A percentile compares a stretch with the other conserved stretches of the same genome.
These are phyloP conservation scores for Furcasterigmium furcatum DNA, from an alignment of 2,329 filamentous ascomycete genomes.

Conservation along the genomic window DNA sequence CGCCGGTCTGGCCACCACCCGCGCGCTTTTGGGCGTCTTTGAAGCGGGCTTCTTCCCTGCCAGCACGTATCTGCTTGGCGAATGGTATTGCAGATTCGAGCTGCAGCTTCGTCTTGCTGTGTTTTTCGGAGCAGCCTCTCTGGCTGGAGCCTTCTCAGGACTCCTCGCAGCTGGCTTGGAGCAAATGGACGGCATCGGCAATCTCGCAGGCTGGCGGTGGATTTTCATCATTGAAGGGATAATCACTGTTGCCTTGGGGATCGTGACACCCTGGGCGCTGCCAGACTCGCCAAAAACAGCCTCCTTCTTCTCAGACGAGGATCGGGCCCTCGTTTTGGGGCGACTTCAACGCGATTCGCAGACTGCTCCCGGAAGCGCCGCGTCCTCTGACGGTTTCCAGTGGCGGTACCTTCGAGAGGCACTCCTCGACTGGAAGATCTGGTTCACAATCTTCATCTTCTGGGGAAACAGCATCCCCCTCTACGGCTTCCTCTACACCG, in stretches of 20 bases:
- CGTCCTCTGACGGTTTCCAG: slow-evolving; percentile 47
- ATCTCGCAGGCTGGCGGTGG: slow-evolving; percentile 66
- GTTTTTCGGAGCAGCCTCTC: neutral
- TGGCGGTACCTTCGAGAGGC: slow-evolving; percentile 52
- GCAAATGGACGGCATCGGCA: slow-evolving; percentile 48
- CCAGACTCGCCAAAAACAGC: slow-evolving; percentile 55
- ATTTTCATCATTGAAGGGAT: slow-evolving; percentile 72
- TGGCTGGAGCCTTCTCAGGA: slow-evolving; percentile 56
- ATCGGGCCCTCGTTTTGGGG: slow-evolving; percentile 38
- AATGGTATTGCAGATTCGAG: neutral
- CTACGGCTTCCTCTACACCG: slow-evolving; percentile 19
- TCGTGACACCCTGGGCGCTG: slow-evolving; percentile 38
- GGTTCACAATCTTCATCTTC: too few relatives aligned
- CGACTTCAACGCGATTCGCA: too few relatives aligned
- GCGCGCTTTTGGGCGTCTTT: slow-evolving; percentile 5
- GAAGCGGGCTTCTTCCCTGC: slow-evolving; percentile 10
- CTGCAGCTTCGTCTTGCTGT: neutral
- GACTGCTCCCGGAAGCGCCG: slow-evolving; percentile 42
- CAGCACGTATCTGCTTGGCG: neutral
- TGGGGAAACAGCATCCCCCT: slow-evolving; percentile 33
- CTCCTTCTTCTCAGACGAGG: slow-evolving; percentile 42
- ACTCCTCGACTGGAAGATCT: slow-evolving; percentile 57
- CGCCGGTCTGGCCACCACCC: neutral
- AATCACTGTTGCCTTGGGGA: slow-evolving; percentile 44
- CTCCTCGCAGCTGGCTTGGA: slow-evolving; percentile 55